phyloP scores from a whole-genome alignment of 805 yeast genomes.

The Lachancea dasiensis region DNA sequence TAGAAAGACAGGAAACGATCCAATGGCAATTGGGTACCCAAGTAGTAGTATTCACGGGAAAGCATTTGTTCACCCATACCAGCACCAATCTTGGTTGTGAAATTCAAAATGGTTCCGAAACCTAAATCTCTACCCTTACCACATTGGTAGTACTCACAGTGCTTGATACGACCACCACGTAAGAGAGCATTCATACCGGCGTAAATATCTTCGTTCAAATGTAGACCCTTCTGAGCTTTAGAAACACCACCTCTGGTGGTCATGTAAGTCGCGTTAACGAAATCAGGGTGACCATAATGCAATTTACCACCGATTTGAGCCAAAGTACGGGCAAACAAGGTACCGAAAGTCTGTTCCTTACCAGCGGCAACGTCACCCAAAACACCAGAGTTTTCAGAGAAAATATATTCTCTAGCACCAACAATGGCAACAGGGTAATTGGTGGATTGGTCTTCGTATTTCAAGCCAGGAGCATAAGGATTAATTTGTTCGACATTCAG shows the following conservation, averaged over 20 bases:
- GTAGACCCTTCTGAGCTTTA: constrained; percentile 80
- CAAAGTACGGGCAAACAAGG: constrained; percentile 74
- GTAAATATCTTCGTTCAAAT: constrained; percentile 80
- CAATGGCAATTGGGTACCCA: constrained; percentile 74
- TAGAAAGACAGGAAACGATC: constrained; percentile 78
- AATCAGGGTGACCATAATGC: constrained; percentile 89
- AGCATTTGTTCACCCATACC: constrained; percentile 92
- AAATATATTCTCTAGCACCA: constrained; percentile 83
- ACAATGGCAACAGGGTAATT: constrained; percentile 73
- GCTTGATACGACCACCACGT: constrained; percentile 85
- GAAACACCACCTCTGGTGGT: constrained; percentile 85
- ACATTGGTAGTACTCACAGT: constrained; percentile 83
- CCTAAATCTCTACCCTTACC: constrained; percentile 90
- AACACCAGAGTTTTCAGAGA: constrained; percentile 81
- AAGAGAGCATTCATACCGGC: constrained; percentile 81
- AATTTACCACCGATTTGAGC: constrained; percentile 82
- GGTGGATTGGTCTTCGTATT: constrained; percentile 45
- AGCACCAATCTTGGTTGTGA: constrained; percentile 85
- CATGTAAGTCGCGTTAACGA: constrained; percentile 68
- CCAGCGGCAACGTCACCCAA: constrained; percentile 89
- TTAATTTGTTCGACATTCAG: constrained; percentile 67
- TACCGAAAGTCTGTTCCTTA: constrained; percentile 85
- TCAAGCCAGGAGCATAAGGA: constrained; percentile 74
- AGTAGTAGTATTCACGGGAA: constrained; percentile 74
- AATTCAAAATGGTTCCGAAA: constrained; percentile 77